phyloP scores from a whole-genome alignment of 352 stramenopile genomes.

The Globisporangium solare region DNA sequence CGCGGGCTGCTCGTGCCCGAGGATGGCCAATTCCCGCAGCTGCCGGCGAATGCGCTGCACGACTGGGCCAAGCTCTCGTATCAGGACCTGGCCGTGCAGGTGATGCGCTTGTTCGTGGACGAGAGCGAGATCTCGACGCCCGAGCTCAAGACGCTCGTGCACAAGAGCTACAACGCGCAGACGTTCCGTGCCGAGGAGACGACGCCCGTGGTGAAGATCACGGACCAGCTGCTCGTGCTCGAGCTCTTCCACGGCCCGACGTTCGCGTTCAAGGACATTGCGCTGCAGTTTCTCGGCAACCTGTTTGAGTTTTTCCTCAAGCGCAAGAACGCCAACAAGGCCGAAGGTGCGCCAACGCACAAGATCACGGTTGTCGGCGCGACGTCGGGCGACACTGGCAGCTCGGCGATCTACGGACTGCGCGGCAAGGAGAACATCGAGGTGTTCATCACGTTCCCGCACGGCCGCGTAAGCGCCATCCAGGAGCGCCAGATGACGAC shows the following conservation, averaged over 20 bases:
- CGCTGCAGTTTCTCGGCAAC: conserved; percentile 98
- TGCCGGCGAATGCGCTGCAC: conserved; percentile 59
- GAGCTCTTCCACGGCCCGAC: conserved; percentile 99
- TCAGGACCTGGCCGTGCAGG: conserved; percentile 90
- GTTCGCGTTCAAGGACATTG: conserved; percentile 99
- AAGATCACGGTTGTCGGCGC: conserved; percentile 96
- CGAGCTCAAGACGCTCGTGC: conserved; percentile 90
- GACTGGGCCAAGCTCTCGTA: conserved; percentile 92
- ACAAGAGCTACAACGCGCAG: conserved; percentile 87
- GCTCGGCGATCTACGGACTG: conserved; percentile 97
- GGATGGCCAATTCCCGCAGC: conserved; percentile 67
- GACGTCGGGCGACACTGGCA: conserved; percentile 97
- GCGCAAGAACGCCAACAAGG: conserved; percentile 77
- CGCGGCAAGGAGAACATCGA: conserved; percentile 97
- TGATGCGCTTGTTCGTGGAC: conserved; percentile 97
- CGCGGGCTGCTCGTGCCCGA: conserved; percentile 82
- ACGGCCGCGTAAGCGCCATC: conserved; percentile 94
- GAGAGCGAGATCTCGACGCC: conserved; percentile 91
- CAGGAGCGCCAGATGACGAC: conserved; percentile 99
- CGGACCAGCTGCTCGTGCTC: conserved; percentile 86
- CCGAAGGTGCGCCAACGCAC: conserved; percentile 41
- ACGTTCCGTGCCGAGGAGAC: conserved; percentile 93
- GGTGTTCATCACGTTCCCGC: conserved; percentile 97
- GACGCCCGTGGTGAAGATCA: conserved; percentile 92
- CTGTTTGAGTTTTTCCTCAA: conserved; percentile 99